These are phyloP conservation scores for Colletotrichum euphorbiae DNA, from an alignment of 2,329 filamentous ascomycete genomes.

Conservation along the genomic window DNA sequence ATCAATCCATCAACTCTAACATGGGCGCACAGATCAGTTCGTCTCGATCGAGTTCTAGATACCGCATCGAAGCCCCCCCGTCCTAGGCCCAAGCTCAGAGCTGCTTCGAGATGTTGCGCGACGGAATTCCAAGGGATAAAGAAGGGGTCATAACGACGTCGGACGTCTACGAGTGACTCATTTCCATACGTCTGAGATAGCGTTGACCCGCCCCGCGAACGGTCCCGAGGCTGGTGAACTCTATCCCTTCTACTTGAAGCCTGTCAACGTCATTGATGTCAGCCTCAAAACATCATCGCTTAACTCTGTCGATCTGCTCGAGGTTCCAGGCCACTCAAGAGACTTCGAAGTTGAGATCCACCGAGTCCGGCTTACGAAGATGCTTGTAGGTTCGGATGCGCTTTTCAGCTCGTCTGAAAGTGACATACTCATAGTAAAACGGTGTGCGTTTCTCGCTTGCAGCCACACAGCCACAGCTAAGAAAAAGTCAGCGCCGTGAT, in stretches of 20 bases:
- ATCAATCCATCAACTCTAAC: neutral
- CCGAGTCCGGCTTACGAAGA: neutral
- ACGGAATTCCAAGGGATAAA: neutral
- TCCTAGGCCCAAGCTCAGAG: constrained; percentile 5
- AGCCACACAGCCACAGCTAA: neutral
- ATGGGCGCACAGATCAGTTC: constrained; percentile 14
- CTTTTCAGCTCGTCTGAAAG: neutral
- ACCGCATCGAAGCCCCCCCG: constrained; percentile 11
- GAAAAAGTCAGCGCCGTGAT: too few relatives aligned
- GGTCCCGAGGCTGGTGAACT: constrained; percentile 19
- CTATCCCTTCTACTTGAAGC: neutral
- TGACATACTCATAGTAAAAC: too few relatives aligned
- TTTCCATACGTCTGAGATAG: constrained; percentile 7
- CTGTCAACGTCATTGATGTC: constrained; percentile 30
- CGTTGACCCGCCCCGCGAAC: constrained; percentile 23
- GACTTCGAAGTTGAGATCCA: neutral
- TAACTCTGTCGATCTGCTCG: neutral
- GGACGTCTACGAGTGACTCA: neutral
- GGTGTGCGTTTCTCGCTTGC: constrained; percentile 1
- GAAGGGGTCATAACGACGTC: constrained; percentile 1
- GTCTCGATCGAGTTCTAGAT: constrained; percentile 20
- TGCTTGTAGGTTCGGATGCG: neutral
- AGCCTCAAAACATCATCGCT: constrained; percentile 1
- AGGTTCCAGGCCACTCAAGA: neutral
- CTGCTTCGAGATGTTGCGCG: constrained; percentile 3